phyloP scores from a whole-genome alignment of 164 flowering plant genomes.

The Magnolia sinica region DNA sequence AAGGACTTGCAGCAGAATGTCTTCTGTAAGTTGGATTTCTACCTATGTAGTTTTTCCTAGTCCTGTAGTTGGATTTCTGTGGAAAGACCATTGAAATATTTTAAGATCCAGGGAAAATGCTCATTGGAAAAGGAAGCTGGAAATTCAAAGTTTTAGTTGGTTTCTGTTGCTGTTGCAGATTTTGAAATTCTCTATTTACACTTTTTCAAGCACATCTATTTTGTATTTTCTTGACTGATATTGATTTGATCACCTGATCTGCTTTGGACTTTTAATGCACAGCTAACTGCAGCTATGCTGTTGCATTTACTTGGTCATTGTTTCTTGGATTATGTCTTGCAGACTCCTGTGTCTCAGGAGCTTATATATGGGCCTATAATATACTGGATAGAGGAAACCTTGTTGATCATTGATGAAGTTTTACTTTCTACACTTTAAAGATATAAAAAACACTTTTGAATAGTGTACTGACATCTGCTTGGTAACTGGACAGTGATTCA shows the following conservation, averaged over 20 bases:
- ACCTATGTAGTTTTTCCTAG: background rate
- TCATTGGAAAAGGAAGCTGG: background rate
- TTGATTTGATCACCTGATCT: background rate
- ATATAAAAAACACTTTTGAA: background rate
- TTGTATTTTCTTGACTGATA: background rate
- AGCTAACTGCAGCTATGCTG: background rate
- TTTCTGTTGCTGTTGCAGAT: background rate
- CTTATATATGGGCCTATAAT: too few species aligned
- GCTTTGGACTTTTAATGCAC: background rate
- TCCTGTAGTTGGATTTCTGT: background rate
- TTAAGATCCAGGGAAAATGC: background rate
- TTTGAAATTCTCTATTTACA: background rate
- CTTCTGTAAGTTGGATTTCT: constrained; percentile 42
- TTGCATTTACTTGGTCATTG: background rate
- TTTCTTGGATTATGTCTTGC: background rate
- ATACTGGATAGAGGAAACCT: too few species aligned
- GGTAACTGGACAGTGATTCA: constrained; percentile 1
- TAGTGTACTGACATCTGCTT: constrained; percentile 1
- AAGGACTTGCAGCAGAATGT: constrained; percentile 24
- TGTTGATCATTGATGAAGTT: background rate
- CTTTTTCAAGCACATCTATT: background rate
- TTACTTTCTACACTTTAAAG: background rate
- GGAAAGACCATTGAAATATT: too few species aligned
- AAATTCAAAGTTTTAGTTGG: background rate
- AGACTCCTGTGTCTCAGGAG: too few species aligned